Evolutionary conservation across 768 basidiomycete species (phyloP).

Genomic region (Flagelloscypha sp.): DNA sequence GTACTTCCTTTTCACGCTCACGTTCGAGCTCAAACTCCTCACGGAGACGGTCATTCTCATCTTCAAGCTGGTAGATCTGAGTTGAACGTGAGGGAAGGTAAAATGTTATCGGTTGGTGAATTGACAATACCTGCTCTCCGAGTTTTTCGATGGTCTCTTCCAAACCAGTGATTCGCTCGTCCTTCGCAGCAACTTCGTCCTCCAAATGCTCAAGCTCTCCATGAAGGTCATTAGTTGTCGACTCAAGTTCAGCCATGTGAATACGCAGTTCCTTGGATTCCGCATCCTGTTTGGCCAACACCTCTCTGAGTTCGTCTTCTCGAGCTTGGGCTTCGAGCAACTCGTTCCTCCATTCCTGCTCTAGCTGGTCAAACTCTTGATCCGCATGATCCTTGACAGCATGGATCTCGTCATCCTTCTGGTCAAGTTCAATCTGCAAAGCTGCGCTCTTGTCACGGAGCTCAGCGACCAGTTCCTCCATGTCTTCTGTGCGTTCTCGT

Average conservation of each 20-base stretch:
- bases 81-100: no score
- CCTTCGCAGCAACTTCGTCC: slow-evolving; percentile 70
- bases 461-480: slow-evolving; percentile 72
- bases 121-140: slow-evolving; percentile 57
- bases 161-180: slow-evolving; percentile 63
- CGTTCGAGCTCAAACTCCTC: slow-evolving; percentile 61
- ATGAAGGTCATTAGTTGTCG: slow-evolving; percentile 60
- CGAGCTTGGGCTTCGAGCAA: slow-evolving; percentile 73
- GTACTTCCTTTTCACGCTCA: no score
- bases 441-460: slow-evolving; percentile 73
- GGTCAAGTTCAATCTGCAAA: slow-evolving; percentile 72
- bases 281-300: slow-evolving; percentile 69
- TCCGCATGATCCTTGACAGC: slow-evolving; percentile 75
- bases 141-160: slow-evolving; percentile 76
- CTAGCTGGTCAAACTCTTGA: slow-evolving; percentile 72
- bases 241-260: slow-evolving; percentile 67
- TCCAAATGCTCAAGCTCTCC: slow-evolving; percentile 77
- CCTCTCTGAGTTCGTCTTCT: slow-evolving; percentile 75
- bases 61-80: slow-evolving; percentile 80
- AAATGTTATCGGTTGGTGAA: no score
- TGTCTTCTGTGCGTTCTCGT: slow-evolving; percentile 64
- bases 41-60: slow-evolving; percentile 69
- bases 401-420: slow-evolving; percentile 82
- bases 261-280: slow-evolving; percentile 71
- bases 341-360: slow-evolving; percentile 84